These are phyloP conservation scores for Garcia nutans DNA, from an alignment of 345 rosid species.

Conservation along the genomic window DNA sequence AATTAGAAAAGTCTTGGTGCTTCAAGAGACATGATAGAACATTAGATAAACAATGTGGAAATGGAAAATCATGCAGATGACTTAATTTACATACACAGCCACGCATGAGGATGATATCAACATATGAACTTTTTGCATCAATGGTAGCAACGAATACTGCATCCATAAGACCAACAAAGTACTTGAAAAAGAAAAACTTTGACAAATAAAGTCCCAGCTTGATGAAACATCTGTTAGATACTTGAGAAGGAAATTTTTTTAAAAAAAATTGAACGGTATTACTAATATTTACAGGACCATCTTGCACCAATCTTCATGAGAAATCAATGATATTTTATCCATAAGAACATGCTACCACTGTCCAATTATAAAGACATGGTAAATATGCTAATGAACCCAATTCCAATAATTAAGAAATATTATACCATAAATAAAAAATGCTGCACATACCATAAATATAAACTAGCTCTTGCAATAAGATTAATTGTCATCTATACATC, in stretches of 20 bases:
- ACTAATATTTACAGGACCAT: background rate
- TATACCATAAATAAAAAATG: background rate
- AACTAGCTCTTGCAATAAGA: background rate
- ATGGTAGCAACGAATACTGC: background rate
- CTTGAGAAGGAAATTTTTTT: background rate
- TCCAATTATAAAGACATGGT: background rate
- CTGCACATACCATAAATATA: background rate
- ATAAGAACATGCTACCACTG: background rate
- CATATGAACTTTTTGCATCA: background rate
- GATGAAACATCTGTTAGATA: background rate
- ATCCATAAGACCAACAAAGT: conserved; percentile 3
- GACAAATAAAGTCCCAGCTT: background rate
- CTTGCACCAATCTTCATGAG: background rate
- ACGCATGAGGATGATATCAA: background rate
- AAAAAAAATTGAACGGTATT: background rate
- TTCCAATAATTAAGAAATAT: background rate
- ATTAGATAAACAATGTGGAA: background rate
- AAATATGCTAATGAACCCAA: background rate
- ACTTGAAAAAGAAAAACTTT: background rate
- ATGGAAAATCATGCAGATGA: background rate
- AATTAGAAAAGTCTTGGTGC: background rate
- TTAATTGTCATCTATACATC: background rate
- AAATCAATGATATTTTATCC: background rate
- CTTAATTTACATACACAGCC: background rate
- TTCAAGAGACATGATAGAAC: background rate